phyloP scores from a whole-genome alignment of 2,329 filamentous ascomycete species.

The Zymoseptoria tritici region DNA sequence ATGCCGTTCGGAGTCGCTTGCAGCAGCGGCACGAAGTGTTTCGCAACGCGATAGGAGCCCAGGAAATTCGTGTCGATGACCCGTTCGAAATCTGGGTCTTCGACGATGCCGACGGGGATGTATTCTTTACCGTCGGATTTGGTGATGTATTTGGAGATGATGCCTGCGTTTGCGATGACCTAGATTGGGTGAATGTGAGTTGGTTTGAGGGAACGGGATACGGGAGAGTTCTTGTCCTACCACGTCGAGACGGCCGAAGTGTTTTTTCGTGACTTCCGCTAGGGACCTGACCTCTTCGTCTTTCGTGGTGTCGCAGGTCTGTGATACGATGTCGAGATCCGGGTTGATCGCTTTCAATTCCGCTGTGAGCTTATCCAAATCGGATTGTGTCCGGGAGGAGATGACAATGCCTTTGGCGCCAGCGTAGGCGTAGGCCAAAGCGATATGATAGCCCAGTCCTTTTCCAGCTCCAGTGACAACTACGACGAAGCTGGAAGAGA shows the following conservation, averaged over 20 bases:
- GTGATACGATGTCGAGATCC: neutral
- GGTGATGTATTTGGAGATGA: constrained; percentile 12
- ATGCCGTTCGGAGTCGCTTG: constrained; percentile 2
- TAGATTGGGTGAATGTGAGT: neutral
- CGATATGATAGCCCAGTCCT: constrained; percentile 13
- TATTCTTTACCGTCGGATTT: constrained; percentile 6
- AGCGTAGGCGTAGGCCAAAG: constrained; percentile 9
- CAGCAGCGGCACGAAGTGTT: constrained; percentile 4
- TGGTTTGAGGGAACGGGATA: no score
- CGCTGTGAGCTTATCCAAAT: constrained; percentile 6
- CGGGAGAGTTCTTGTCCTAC: neutral
- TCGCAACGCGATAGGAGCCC: constrained; percentile 7
- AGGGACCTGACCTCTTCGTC: constrained; percentile 4
- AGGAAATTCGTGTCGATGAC: constrained; percentile 8
- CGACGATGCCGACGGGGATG: constrained; percentile 7
- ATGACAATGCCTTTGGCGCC: constrained; percentile 14
- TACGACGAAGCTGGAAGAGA: constrained; percentile 11
- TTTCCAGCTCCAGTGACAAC: constrained; percentile 14
- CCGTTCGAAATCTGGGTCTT: constrained; percentile 7
- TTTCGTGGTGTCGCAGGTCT: constrained; percentile 7
- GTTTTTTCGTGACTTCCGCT: constrained; percentile 4
- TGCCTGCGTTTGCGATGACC: constrained; percentile 12
- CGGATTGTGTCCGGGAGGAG: constrained; percentile 9
- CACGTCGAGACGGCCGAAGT: constrained; percentile 7
- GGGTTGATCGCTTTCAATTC: constrained; percentile 5